Percentiles rank a stretch among this genome's conserved stretches.
phyloP scores from a whole-genome alignment of 2,329 filamentous ascomycete species.

The Phialophora expanda region DNA sequence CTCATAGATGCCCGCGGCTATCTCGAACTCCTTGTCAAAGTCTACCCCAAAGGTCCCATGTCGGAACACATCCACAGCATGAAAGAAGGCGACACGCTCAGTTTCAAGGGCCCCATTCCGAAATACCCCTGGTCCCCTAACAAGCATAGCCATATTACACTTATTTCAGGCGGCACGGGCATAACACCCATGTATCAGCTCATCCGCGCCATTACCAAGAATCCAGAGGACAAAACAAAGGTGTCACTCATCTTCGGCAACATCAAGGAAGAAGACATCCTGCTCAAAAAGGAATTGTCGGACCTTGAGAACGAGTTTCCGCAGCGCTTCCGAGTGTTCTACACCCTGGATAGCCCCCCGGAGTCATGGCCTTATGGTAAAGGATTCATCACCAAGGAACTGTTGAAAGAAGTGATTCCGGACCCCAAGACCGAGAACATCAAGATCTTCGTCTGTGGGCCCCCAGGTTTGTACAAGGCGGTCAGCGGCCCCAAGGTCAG shows the following conservation, averaged over 20 bases:
- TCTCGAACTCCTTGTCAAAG: constrained; percentile 89
- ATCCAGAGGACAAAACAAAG: constrained; percentile 96
- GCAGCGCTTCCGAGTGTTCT: constrained; percentile 93
- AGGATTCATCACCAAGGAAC: constrained; percentile 85
- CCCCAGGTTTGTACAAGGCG: constrained; percentile 90
- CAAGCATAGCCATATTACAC: constrained; percentile 79
- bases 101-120: constrained; percentile 92
- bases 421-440: constrained; percentile 90
- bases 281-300: constrained; percentile 83
- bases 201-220: constrained; percentile 87
- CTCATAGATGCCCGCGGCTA: constrained; percentile 72
- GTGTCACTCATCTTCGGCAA: constrained; percentile 96
- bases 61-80: constrained; percentile 85
- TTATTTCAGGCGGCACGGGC: constrained; percentile 89
- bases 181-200: constrained; percentile 99
- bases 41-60: constrained; percentile 90
- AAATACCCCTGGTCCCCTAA: constrained; percentile 91
- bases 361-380: constrained; percentile 76
- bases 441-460: constrained; percentile 96
- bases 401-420: constrained; percentile 92
- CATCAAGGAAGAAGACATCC: constrained; percentile 84
- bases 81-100: constrained; percentile 78
- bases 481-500: constrained; percentile 88
- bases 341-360: constrained; percentile 84
- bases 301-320: constrained; percentile 94